Percentiles rank a stretch among this genome's conserved stretches.
These are phyloP conservation scores for Raphanus sativus DNA, from an alignment of 345 rosid species.

Conservation along the genomic window DNA sequence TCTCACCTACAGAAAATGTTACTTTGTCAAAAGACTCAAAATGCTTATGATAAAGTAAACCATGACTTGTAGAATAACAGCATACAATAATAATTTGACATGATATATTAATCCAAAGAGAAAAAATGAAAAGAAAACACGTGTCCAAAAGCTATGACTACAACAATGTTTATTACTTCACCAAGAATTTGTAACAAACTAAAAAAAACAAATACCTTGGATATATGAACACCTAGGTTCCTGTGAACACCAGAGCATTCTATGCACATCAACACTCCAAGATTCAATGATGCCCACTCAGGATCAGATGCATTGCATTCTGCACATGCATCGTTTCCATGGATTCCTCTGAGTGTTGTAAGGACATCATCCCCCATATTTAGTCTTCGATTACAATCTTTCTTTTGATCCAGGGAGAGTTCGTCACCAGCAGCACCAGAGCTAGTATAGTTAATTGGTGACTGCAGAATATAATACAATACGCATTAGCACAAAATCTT, in stretches of 20 bases:
- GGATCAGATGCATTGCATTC: conserved; percentile 79
- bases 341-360: conserved; percentile 55
- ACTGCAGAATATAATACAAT: conserved; percentile 44
- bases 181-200: background rate
- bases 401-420: conserved; percentile 33
- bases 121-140: background rate
- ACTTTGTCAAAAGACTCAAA: background rate
- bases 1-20: conserved; percentile 61
- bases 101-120: background rate
- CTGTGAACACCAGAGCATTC: conserved; percentile 93
- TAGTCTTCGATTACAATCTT: conserved; percentile 33
- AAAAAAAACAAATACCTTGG: conserved; percentile 57
- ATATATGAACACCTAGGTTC: conserved; percentile 89
- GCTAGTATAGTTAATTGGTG: conserved; percentile 35
- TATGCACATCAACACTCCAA: conserved; percentile 78
- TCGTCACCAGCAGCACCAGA: conserved; percentile 38
- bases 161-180: conserved; percentile 1
- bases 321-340: conserved; percentile 81
- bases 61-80: background rate
- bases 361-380: conserved; percentile 48
- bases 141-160: background rate
- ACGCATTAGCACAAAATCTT: conserved; percentile 18
- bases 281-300: conserved; percentile 93
- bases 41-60: background rate
- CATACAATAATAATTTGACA: background rate